Evolutionary conservation across 768 basidiomycete genomes (phyloP).

Genomic region (Tricholomella constricta): DNA sequence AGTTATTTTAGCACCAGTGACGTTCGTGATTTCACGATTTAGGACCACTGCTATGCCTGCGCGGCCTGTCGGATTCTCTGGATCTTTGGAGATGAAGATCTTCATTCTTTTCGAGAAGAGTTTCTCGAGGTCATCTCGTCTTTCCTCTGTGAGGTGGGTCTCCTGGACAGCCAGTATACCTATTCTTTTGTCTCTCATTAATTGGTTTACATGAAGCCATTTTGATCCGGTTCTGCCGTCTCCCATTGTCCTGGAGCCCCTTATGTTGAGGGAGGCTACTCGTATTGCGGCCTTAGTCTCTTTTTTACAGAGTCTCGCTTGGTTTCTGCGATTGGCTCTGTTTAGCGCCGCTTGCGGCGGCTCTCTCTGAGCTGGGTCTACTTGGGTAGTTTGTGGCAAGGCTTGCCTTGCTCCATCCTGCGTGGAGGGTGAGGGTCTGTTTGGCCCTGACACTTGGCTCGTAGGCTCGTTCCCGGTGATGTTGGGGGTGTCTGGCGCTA

Average conservation of each 20-base stretch:
- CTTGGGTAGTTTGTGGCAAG: too few relatives aligned
- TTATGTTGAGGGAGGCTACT: constrained; percentile 2
- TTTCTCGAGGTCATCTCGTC: not conserved
- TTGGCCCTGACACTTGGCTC: too few relatives aligned
- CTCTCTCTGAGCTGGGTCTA: too few relatives aligned
- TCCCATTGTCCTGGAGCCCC: not conserved
- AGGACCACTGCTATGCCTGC: not conserved
- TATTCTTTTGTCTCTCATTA: not conserved
- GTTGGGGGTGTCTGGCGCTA: too few relatives aligned
- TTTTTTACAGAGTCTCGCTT: not conserved
- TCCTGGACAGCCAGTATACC: not conserved
- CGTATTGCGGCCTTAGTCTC: constrained; percentile 2
- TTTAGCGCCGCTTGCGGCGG: too few relatives aligned
- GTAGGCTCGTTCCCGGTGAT: too few relatives aligned
- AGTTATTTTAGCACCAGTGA: not conserved
- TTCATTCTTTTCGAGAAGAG: not conserved
- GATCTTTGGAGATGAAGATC: not conserved
- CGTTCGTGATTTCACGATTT: not conserved
- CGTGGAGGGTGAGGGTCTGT: not conserved
- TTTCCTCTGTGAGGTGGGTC: not conserved
- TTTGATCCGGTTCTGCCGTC: not conserved
- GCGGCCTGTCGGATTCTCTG: not conserved
- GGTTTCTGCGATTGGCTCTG: not conserved
- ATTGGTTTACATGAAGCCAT: too few relatives aligned
- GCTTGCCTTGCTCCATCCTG: too few relatives aligned